Base-by-base conservation (phyloP, 768 basidiomycete genomes). In the Calocera cornea region DNA sequence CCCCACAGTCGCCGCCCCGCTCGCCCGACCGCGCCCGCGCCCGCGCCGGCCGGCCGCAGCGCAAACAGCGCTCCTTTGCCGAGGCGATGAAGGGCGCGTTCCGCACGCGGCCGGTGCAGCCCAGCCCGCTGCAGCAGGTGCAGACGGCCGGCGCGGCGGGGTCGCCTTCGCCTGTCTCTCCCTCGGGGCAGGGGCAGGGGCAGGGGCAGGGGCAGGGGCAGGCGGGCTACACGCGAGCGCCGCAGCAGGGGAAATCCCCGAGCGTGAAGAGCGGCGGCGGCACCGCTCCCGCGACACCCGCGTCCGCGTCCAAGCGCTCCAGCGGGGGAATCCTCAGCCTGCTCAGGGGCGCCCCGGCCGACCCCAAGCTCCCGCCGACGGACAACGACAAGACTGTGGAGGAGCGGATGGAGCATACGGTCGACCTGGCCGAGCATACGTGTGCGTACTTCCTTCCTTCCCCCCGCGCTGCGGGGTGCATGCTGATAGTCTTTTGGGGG, bases 341-440 rank as follows among this genome's bases (percentile, higher is more conserved):
- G 27, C 54, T 60, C 27, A 2, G 54, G 54, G 54, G 54, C 31
- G 54, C 31, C 7, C 54, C 54, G 54, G 10, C 54, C 2, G 54
- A 60, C 54, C 54, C 54, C 14, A 60, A 60, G 54, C 54, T 60
- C 10, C 54, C 54, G 14, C 54, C 54, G 24, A 60, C 54, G 31
- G 54, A 60, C 19, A 33, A 22, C 10, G 19, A 19, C 27, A 60
- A 60, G 54, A 60, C 54, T 12, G 54, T 60, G 54, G 54, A 60
- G 54, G 54, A 60, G 54, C 2, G 54, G 54, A 60, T 60, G 54
- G 54, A 60, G 54, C 54, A 60, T 60, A 60, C 54, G 54, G 31
- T 60, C 54, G 31, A 60, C 10, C 22, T 60, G 54, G 54, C 54
- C 31, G 54, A 60, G 19, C 54, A 60, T 60, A 60, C 27, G 2